Evolutionary conservation across 2,329 filamentous ascomycete genomes (phyloP).

Genomic region (Bipolaris bicolor): DNA sequence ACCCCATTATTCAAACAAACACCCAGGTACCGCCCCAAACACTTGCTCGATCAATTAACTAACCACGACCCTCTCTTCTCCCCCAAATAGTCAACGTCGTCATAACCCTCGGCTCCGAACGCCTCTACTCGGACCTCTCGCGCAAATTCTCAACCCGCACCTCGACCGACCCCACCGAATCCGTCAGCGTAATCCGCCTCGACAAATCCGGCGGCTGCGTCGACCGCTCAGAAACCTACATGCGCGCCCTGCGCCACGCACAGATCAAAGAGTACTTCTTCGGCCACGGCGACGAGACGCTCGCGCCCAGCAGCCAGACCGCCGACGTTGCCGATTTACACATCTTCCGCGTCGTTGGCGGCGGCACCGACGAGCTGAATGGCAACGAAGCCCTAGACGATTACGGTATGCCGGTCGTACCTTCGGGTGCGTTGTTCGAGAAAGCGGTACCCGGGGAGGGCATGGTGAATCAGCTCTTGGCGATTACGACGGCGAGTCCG

Average conservation of each 20-base stretch:
- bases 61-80: slow-evolving; percentile 24
- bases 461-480: slow-evolving; percentile 82
- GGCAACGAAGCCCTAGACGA: slow-evolving; percentile 26
- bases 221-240: slow-evolving; percentile 73
- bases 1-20: not conserved
- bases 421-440: slow-evolving; percentile 58
- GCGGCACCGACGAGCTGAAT: not conserved
- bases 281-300: slow-evolving; percentile 70
- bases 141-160: slow-evolving; percentile 65
- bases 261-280: slow-evolving; percentile 95
- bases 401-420: slow-evolving; percentile 21
- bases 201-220: slow-evolving; percentile 87
- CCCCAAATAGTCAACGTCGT: slow-evolving; percentile 72
- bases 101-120: slow-evolving; percentile 79
- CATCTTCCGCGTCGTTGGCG: slow-evolving; percentile 69
- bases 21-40: slow-evolving; percentile 4
- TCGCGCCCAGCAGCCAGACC: slow-evolving; percentile 87
- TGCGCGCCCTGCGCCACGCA: slow-evolving; percentile 74
- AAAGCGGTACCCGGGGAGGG: slow-evolving; percentile 68
- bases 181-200: slow-evolving; percentile 76
- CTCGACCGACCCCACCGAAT: slow-evolving; percentile 62
- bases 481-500: slow-evolving; percentile 78
- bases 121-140: slow-evolving; percentile 75
- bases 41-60: slow-evolving; percentile 18
- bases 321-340: slow-evolving; percentile 76